phyloP scores from a whole-genome alignment of 2,329 filamentous ascomycete species.

The Cordyceps pruinosa region DNA sequence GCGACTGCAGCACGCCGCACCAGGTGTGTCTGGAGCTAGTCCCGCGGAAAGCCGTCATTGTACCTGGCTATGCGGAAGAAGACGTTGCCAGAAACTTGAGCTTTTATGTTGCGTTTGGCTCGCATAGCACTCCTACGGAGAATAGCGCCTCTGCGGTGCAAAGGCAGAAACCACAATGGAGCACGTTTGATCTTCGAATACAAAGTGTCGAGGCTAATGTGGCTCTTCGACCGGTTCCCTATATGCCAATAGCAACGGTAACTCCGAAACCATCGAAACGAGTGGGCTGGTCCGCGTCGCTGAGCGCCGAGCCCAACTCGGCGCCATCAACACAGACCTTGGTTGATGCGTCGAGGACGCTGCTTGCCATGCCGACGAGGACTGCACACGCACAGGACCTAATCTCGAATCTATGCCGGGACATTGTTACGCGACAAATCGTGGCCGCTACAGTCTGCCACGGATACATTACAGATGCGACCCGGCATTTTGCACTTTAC shows the following conservation, averaged over 20 bases:
- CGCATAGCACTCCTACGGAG: neutral
- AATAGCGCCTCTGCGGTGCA: neutral
- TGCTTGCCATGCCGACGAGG: neutral
- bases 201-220: neutral
- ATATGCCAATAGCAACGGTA: neutral
- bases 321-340: neutral
- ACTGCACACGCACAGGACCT: neutral
- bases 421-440: neutral
- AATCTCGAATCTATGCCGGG: neutral
- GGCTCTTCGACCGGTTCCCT: neutral
- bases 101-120: neutral
- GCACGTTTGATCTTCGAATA: neutral
- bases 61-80: constrained; percentile 3
- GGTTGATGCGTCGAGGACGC: neutral
- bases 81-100: neutral
- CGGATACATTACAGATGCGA: neutral
- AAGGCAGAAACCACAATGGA: neutral
- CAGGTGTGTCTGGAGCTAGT: neutral
- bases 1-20: neutral
- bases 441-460: neutral
- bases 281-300: neutral
- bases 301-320: neutral
- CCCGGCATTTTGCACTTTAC: neutral
- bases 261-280: neutral
- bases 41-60: neutral